A percentile compares a stretch with the other conserved stretches of the same genome.
These are phyloP conservation scores for Chlamydomonas asymmetrica DNA, from an alignment of 139 green algal genomes.

Conservation along the genomic window DNA sequence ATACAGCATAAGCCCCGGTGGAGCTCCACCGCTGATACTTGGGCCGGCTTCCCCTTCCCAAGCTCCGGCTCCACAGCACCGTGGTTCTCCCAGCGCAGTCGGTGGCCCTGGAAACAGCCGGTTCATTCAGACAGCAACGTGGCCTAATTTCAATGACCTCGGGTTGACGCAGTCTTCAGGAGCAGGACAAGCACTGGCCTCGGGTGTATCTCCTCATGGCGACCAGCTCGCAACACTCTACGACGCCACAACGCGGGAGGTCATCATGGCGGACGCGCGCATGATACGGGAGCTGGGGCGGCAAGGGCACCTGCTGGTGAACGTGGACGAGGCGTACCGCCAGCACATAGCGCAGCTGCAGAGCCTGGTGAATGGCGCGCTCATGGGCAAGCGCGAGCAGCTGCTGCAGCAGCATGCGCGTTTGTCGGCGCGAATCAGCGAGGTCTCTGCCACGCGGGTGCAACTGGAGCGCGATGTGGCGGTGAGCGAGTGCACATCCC, in stretches of 20 bases:
- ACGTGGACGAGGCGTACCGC: conserved; percentile 19
- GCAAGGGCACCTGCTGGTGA: conserved; percentile 4
- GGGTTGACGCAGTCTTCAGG: too few relatives aligned
- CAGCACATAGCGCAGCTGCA: conserved; percentile 22
- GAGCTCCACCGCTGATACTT: too few relatives aligned
- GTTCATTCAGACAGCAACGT: too few relatives aligned
- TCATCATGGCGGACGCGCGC: conserved; percentile 2
- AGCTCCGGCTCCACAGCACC: too few relatives aligned
- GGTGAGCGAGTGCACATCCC: neutral
- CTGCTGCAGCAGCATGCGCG: conserved; percentile 25
- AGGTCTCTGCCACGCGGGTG: conserved; percentile 14
- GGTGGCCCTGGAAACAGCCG: too few relatives aligned
- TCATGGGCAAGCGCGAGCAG: conserved; percentile 13
- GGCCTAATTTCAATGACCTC: too few relatives aligned
- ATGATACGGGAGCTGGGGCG: conserved; percentile 5
- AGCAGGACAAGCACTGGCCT: too few relatives aligned
- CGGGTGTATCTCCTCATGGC: too few relatives aligned
- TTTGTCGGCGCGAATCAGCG: conserved; percentile 11
- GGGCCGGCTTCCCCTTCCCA: too few relatives aligned
- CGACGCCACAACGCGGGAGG: conserved; percentile 24
- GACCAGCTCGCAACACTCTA: too few relatives aligned
- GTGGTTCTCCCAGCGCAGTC: too few relatives aligned
- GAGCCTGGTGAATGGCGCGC: conserved; percentile 6
- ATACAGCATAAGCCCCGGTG: too few relatives aligned
- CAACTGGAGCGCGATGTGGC: conserved; percentile 17